Evolutionary conservation across 106 monocot genomes (phyloP), one percentile per base, ranked within the genome.

Genomic region (Dendrobium officinale): DNA sequence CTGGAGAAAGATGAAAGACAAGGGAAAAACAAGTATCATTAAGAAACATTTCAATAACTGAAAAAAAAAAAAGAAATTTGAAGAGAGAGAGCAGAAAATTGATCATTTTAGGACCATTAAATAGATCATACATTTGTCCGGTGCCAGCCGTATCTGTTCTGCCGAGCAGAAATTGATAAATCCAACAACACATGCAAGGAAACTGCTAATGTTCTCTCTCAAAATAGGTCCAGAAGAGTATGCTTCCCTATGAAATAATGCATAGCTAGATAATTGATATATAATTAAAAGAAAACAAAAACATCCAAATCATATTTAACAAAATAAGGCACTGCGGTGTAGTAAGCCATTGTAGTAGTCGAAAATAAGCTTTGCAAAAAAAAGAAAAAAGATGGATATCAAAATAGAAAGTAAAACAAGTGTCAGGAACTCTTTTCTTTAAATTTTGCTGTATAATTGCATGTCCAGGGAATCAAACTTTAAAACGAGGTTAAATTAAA

Each of bases 61-160:
- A 51, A 6, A 51, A 49, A 44, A 75, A 75, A 4, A 20, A 31
- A 31, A 31, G 7, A 74, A 6, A 44, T 5, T 6, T 37, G 37
- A 37, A 37, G 37, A 37, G 37, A 74, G 18, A 18, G 22, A 43
- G 19, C 41, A 31, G 31, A 31, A 31, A 74, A 74, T 19, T 42
- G 29, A 72, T 16, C 11, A 40, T 29, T 4, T 72, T 40, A 16
- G 24, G 42, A 19, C 42, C 43, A 74, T 42, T 31, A 37, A 76
- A 9, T 22, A 48, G 10, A 7, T 41, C 83, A 80, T 93, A 99
- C 98, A 99, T 88, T 95, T 99, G 7, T 95, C 98, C 77, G 95
- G 87, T 75, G 85, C 93, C 80, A 95, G 76, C 51, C 87, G 88
- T 81, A 99, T 95, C 78, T 99, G 95, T 61, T 91, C 85, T 40